Percentiles rank a stretch among this genome's conserved stretches.
These are phyloP conservation scores for Petunia axillaris DNA, from an alignment of 257 asterid genomes.

Conservation along the genomic window DNA sequence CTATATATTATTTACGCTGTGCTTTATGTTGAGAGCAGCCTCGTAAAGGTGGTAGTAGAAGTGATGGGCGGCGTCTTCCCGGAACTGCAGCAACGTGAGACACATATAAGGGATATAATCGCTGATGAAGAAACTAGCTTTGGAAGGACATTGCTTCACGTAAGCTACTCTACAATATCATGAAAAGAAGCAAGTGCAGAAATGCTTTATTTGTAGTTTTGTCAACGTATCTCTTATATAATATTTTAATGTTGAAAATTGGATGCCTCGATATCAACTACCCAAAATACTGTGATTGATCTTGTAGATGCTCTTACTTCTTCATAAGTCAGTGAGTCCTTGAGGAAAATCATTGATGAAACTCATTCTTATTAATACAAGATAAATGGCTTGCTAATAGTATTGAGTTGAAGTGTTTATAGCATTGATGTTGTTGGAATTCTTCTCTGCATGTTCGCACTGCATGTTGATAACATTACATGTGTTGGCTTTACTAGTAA, in stretches of 20 bases:
- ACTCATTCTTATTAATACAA: background rate
- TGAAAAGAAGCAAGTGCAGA: background rate
- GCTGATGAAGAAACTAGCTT: constrained; percentile 93
- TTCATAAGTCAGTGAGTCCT: background rate
- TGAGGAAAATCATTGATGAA: constrained; percentile 3
- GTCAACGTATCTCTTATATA: background rate
- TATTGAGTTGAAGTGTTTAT: background rate
- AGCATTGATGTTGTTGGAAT: background rate
- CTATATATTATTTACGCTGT: constrained; percentile 22
- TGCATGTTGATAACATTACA: background rate
- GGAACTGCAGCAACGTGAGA: constrained; percentile 72
- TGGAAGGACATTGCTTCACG: constrained; percentile 87
- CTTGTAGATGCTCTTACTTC: background rate
- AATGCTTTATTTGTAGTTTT: constrained; percentile 9
- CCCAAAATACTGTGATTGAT: background rate
- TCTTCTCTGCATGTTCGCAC: background rate
- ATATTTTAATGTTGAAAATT: too few species aligned
- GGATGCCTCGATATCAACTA: background rate
- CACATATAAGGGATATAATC: constrained; percentile 66
- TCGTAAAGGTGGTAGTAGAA: constrained; percentile 80
- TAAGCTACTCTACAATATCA: constrained; percentile 31
- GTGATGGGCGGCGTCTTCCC: constrained; percentile 87
- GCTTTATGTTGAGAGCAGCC: constrained; percentile 49
- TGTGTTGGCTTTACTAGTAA: background rate
- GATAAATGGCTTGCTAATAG: background rate